These are phyloP conservation scores for Globisporangium nagaii DNA, from an alignment of 352 stramenopile genomes.

Conservation along the genomic window DNA sequence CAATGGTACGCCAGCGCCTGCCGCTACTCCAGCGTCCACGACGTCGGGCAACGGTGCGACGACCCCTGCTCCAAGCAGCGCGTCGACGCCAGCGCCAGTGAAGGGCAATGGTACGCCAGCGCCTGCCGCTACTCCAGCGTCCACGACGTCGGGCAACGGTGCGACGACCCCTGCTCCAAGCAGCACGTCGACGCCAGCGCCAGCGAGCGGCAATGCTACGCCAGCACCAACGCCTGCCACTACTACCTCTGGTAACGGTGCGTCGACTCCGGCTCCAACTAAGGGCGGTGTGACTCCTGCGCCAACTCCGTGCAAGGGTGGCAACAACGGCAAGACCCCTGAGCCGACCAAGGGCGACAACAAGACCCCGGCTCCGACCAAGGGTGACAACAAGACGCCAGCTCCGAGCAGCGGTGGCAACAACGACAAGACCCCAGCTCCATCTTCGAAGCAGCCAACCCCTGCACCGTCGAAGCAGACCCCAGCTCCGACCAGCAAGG, in stretches of 20 bases:
- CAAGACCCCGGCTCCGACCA: constrained; percentile 1
- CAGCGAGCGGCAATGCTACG: background rate
- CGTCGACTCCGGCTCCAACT: background rate
- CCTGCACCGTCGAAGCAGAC: background rate
- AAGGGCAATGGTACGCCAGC: background rate
- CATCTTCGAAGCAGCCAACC: background rate
- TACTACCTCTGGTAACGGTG: background rate
- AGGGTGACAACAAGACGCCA: background rate
- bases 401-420: background rate
- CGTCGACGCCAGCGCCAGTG: background rate
- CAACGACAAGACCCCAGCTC: background rate
- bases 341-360: background rate
- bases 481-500: background rate
- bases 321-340: background rate
- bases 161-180: background rate
- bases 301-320: background rate
- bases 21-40: background rate
- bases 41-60: background rate
- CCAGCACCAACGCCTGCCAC: background rate
- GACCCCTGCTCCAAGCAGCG: background rate
- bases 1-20: background rate
- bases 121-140: background rate
- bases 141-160: too few species aligned
- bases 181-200: background rate
- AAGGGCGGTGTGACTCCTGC: background rate